Base-by-base conservation (phyloP, 78 protist species). In the slime mould (Dictyostelium discoideum) region DNA sequence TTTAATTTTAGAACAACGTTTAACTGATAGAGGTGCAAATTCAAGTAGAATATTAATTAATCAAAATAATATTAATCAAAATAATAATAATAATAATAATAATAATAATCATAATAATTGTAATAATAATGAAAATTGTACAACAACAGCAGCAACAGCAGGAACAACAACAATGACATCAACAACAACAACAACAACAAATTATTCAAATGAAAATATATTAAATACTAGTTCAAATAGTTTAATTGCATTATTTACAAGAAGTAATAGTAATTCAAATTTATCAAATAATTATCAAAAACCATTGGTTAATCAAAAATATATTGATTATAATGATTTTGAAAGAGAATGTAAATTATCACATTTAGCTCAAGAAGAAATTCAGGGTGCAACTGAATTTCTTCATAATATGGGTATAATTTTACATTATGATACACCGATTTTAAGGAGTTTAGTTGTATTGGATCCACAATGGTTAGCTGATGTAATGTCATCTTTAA, bases 381-480 rank as follows among this genome's bases (percentile, higher is more conserved):
- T 92, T 9, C 40, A 48, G 24, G 80, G 14, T 3, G 96, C 92
- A 29, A 86, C 84, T 0, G 69, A 77, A 29, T 85, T 92, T 83
- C 79, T 92, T 46, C 96, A 92, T 57, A 85, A 92, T 50, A 80
- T 92, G 26, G 96, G 96, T 69, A 85, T 92, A 40, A 77, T 92
- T 37, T 37, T 92, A 5, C 96, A 92, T 37, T 92, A 29, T 72
- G 74, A 92, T 48, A 86, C 96, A 48, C 93, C 96, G 32, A 73
- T 85, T 18, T 40, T 94, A 50, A 87, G 63, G 67, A 82, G 86
- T 37, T 63, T 87, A 1, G 96, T 94, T 4, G 85, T 94, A 9
- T 92, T 94, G 5, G 90, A 86, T 73, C 96, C 96, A 20, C 96
- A 94, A 65, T 94, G 96, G 96, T n/a, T 94, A 26, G 94, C 92